A percentile compares a stretch with the other conserved stretches of the same genome.
Evolutionary conservation across 805 yeast species (phyloP).

Genomic region (Saccharomycopsis sp.): DNA sequence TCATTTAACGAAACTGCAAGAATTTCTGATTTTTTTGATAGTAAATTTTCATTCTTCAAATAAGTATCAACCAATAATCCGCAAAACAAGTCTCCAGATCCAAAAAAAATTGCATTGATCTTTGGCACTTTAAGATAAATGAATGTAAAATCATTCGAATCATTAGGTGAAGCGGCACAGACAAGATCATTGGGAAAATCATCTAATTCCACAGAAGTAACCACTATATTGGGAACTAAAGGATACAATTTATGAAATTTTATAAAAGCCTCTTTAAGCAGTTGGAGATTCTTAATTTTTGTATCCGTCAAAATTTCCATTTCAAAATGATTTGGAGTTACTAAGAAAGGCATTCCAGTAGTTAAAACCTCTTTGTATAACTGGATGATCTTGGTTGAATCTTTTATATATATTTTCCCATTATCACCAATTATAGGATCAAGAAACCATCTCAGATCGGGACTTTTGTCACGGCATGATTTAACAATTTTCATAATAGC

Average conservation of each 20-base stretch:
- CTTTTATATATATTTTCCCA: conserved; percentile 67
- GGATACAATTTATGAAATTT: conserved; percentile 35
- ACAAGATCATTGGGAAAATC: conserved; percentile 26
- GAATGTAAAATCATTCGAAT: conserved; percentile 12
- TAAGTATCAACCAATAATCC: conserved; percentile 47
- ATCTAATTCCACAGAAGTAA: conserved; percentile 41
- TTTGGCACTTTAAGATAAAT: conserved; percentile 32
- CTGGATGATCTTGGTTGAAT: conserved; percentile 34
- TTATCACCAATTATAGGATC: conserved; percentile 95
- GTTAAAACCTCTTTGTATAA: conserved; percentile 38
- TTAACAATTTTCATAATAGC: conserved; percentile 33
- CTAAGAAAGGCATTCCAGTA: conserved; percentile 34
- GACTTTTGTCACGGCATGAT: neutral
- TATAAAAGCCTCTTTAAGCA: conserved; percentile 30
- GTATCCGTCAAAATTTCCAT: conserved; percentile 47
- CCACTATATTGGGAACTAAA: conserved; percentile 39
- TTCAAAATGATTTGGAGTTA: conserved; percentile 72
- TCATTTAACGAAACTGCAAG: conserved; percentile 29
- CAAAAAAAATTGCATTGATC: conserved; percentile 55
- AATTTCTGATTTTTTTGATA: conserved; percentile 6
- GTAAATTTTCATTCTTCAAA: conserved; percentile 22
- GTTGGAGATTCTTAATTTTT: conserved; percentile 28
- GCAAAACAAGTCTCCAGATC: conserved; percentile 66
- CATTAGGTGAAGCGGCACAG: conserved; percentile 26
- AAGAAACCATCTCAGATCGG: conserved; percentile 44